phyloP scores from a whole-genome alignment of 192 early-diverging fungal genomes.

The Dissophora ornata region DNA sequence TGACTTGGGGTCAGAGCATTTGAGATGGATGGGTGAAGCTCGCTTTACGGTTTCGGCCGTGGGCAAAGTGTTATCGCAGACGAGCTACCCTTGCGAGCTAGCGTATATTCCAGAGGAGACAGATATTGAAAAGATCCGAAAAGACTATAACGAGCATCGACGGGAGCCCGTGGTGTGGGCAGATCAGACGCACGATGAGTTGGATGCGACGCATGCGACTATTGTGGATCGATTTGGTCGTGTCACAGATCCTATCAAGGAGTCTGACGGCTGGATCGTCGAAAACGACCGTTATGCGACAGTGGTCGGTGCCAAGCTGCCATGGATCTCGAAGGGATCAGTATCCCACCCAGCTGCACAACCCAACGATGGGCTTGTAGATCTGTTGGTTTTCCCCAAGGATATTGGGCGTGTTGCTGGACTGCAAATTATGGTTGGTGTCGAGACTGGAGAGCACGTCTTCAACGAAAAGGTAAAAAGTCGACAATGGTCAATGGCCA shows the following conservation, averaged over 20 bases:
- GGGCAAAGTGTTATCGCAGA: slow-evolving; percentile 54
- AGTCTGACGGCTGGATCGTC: slow-evolving; percentile 58
- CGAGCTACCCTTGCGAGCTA: slow-evolving; percentile 54
- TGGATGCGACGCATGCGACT: slow-evolving; percentile 16
- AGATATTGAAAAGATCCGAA: slow-evolving; percentile 51
- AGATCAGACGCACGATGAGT: slow-evolving; percentile 36
- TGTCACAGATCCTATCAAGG: slow-evolving; percentile 29
- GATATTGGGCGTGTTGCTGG: slow-evolving; percentile 37
- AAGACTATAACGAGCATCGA: slow-evolving; percentile 40
- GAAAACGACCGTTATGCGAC: slow-evolving; percentile 57
- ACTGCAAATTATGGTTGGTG: slow-evolving; percentile 52
- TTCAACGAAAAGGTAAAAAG: slow-evolving; percentile 59
- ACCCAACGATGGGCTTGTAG: slow-evolving; percentile 65
- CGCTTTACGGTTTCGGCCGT: slow-evolving; percentile 57
- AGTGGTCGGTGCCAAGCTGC: slow-evolving; percentile 61
- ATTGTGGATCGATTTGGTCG: slow-evolving; percentile 49
- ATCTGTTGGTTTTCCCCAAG: slow-evolving; percentile 56
- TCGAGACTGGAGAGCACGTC: slow-evolving; percentile 62
- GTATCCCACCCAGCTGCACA: slow-evolving; percentile 61
- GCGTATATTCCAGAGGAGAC: slow-evolving; percentile 59
- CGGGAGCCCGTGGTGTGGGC: slow-evolving; percentile 32
- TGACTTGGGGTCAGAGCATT: slow-evolving; percentile 65
- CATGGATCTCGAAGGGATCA: slow-evolving; percentile 59
- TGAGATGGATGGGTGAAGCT: slow-evolving; percentile 69
- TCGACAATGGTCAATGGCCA: no score